Evolutionary conservation across 2,329 filamentous ascomycete genomes (phyloP).

Genomic region (Pseudogymnoascus sp.): DNA sequence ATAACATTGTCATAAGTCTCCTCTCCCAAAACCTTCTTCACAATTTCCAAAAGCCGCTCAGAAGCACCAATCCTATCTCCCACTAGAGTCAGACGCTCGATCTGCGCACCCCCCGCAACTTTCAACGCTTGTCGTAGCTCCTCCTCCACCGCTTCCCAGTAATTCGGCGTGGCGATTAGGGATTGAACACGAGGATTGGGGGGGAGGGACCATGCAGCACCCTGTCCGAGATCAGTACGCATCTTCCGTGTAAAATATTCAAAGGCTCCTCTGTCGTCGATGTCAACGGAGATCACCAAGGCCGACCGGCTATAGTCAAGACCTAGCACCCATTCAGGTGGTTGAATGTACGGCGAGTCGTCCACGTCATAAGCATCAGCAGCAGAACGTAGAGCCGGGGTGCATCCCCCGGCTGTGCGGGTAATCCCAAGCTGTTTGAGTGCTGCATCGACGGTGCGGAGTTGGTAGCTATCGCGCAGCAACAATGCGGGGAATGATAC

Average conservation of each 20-base stretch:
- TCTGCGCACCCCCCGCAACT: background rate
- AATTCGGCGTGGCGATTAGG: background rate
- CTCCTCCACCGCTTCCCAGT: background rate
- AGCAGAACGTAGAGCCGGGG: background rate
- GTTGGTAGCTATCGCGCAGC: background rate
- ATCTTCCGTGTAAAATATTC: background rate
- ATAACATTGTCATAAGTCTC: background rate
- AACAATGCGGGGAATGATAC: background rate
- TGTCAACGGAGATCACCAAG: background rate
- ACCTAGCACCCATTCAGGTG: background rate
- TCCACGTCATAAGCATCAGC: background rate
- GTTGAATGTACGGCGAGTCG: background rate
- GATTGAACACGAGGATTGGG: background rate
- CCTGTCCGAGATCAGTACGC: background rate
- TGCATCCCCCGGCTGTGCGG: background rate
- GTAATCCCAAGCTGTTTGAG: background rate
- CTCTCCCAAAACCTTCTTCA: background rate
- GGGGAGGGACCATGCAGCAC: background rate
- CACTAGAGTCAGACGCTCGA: background rate
- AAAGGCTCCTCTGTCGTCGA: background rate
- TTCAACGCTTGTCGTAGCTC: background rate
- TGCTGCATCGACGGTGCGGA: background rate
- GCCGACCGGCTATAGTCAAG: background rate
- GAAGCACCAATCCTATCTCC: background rate
- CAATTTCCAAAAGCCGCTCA: background rate